Evolutionary conservation across 129 eudicot species (phyloP).

Genomic region (Helianthus annuus): DNA sequence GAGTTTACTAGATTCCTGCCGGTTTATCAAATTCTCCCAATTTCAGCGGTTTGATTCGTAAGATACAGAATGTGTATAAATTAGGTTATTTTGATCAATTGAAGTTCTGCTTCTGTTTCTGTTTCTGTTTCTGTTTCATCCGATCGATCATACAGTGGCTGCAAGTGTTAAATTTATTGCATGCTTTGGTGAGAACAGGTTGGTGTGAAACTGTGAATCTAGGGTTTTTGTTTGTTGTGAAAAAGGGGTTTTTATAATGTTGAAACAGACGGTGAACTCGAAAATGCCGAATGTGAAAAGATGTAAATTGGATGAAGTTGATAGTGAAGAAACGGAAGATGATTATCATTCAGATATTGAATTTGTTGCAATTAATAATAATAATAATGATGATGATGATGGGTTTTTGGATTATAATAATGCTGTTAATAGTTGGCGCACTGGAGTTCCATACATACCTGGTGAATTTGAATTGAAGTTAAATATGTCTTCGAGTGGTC

Average conservation of each 20-base stretch:
- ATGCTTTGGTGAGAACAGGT: background rate
- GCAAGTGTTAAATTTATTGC: background rate
- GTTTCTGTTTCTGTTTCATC: background rate
- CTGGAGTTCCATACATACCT: constrained; percentile 25
- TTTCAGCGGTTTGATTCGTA: constrained; percentile 8
- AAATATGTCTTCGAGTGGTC: constrained; percentile 49
- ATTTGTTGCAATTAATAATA: background rate
- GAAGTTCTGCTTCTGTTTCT: too few relatives aligned
- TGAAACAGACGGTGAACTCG: constrained; percentile 33
- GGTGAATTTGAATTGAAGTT: constrained; percentile 29
- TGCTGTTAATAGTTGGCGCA: constrained; percentile 30
- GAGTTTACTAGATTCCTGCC: constrained; percentile 4
- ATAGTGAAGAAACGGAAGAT: constrained; percentile 29
- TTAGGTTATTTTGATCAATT: background rate
- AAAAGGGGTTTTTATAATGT: constrained; percentile 27
- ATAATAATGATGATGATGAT: background rate
- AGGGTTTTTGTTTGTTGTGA: constrained; percentile 37
- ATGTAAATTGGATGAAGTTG: constrained; percentile 35
- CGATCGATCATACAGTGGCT: background rate
- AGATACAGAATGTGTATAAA: background rate
- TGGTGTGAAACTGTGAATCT: constrained; percentile 12
- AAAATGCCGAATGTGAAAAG: constrained; percentile 61
- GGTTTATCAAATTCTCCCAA: background rate
- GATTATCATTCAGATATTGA: constrained; percentile 29
- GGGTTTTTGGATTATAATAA: constrained; percentile 8